Conservation (phyloP, 805 yeast species). For the Cyberlindnera euphorbiiphila region DNA sequence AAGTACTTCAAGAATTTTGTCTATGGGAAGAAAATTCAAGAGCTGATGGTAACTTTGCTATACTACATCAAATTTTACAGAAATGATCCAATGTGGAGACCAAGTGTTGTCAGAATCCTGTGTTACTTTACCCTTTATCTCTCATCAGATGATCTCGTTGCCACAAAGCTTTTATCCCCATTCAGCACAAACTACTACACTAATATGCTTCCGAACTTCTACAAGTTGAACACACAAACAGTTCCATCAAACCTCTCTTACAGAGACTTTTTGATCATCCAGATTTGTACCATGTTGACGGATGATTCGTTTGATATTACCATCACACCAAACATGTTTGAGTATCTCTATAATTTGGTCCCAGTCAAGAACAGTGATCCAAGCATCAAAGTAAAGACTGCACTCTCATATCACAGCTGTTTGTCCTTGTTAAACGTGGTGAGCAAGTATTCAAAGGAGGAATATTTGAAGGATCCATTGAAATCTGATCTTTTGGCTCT, state of each 20-base stretch:
- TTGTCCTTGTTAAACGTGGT: conserved; percentile 39
- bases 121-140: conserved; percentile 51
- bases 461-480: conserved; percentile 29
- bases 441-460: conserved; percentile 28
- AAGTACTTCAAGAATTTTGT: conserved; percentile 44
- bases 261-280: conserved; percentile 60
- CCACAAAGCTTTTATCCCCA: conserved; percentile 41
- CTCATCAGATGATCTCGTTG: conserved; percentile 36
- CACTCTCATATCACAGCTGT: conserved; percentile 50
- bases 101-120: conserved; percentile 43
- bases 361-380: conserved; percentile 36
- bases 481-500: conserved; percentile 58
- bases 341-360: conserved; percentile 58
- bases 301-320: conserved; percentile 32
- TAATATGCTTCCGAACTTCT: conserved; percentile 49
- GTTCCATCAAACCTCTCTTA: conserved; percentile 43
- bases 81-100: conserved; percentile 34
- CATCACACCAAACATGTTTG: conserved; percentile 48
- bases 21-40: conserved; percentile 45
- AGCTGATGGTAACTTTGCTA: conserved; percentile 49
- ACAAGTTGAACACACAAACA: conserved; percentile 37
- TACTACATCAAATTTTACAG: conserved; percentile 54
- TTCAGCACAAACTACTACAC: conserved; percentile 40
- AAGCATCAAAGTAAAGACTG: conserved; percentile 27
- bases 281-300: conserved; percentile 41